phyloP scores from a whole-genome alignment of 441 rosid genomes.

The Viola pubescens region DNA sequence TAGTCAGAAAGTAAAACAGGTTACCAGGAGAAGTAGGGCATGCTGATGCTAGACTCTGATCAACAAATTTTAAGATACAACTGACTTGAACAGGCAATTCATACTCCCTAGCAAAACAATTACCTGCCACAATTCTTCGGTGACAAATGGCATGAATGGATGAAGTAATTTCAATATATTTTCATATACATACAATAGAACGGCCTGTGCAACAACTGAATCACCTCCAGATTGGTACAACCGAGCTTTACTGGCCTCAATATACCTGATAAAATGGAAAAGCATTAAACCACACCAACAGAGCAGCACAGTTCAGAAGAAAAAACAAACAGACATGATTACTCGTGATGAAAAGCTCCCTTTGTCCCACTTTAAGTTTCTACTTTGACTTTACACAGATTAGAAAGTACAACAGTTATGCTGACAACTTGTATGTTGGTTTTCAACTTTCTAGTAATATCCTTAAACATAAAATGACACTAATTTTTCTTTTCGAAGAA shows the following conservation, averaged over 20 bases:
- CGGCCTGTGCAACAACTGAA: slow-evolving; percentile 65
- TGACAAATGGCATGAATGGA: slow-evolving; percentile 97
- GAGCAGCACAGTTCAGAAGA: too few relatives aligned
- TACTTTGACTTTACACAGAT: too few relatives aligned
- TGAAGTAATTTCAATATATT: slow-evolving; percentile 78
- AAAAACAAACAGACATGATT: too few relatives aligned
- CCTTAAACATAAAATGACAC: too few relatives aligned
- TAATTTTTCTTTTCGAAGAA: too few relatives aligned
- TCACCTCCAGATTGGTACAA: slow-evolving; percentile 51
- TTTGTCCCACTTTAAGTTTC: too few relatives aligned
- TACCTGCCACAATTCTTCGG: slow-evolving; percentile 96
- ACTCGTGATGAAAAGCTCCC: too few relatives aligned
- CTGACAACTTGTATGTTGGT: too few relatives aligned
- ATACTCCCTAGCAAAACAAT: slow-evolving; percentile 5
- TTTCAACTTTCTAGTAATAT: too few relatives aligned
- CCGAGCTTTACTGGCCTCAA: slow-evolving; percentile 94
- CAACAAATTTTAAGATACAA: background rate
- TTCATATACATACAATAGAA: slow-evolving; percentile 75
- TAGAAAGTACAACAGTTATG: background rate
- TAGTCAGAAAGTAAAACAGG: too few relatives aligned
- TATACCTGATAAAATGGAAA: slow-evolving; percentile 50
- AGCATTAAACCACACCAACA: slow-evolving; percentile 13
- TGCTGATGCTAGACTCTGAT: background rate
- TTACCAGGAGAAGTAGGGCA: background rate
- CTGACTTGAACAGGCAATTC: background rate